Conservation (phyloP, 768 basidiomycete genomes). For the Termitomyces sp. region DNA sequence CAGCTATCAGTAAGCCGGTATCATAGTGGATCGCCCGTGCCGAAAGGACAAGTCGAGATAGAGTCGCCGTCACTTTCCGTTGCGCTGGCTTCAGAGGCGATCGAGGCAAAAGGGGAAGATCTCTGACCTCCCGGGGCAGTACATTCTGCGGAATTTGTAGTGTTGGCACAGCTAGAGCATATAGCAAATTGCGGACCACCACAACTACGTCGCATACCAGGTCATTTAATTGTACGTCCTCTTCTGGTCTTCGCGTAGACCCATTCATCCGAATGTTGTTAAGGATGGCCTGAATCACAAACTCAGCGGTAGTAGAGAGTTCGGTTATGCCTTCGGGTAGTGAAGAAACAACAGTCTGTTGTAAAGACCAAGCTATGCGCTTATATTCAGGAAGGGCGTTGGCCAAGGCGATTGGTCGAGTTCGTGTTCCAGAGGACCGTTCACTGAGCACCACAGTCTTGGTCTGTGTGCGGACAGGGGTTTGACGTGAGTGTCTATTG, state of each 20-base stretch:
- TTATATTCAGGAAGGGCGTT: slow-evolving; percentile 43
- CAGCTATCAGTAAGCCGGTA: slow-evolving; percentile 53
- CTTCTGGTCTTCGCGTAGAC: slow-evolving; percentile 42
- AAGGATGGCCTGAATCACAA: slow-evolving; percentile 57
- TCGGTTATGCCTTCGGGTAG: slow-evolving; percentile 57
- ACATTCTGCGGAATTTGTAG: slow-evolving; percentile 56
- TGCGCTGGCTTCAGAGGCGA: slow-evolving; percentile 73
- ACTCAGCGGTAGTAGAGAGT: slow-evolving; percentile 51
- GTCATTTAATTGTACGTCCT: slow-evolving; percentile 53
- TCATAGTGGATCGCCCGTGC: slow-evolving; percentile 88
- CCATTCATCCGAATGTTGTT: slow-evolving; percentile 49
- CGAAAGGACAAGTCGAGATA: slow-evolving; percentile 85
- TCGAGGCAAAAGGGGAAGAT: slow-evolving; percentile 40
- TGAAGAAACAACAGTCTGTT: slow-evolving; percentile 51
- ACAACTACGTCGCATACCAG: slow-evolving; percentile 58
- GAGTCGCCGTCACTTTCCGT: slow-evolving; percentile 80
- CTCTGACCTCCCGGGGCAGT: slow-evolving; percentile 46
- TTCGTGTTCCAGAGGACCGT: slow-evolving; percentile 4
- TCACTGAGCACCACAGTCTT: slow-evolving; percentile 20
- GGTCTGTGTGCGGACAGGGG: slow-evolving; percentile 18
- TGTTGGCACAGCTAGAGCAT: slow-evolving; percentile 53
- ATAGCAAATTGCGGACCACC: slow-evolving; percentile 72
- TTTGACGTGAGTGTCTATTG: slow-evolving; percentile 51
- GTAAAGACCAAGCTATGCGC: slow-evolving; percentile 60
- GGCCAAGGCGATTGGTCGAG: slow-evolving; percentile 13